Evolutionary conservation across 257 asterid species (phyloP), one percentile per base, ranked within the genome.

Genomic region (Solanum pimpinellifolium): DNA sequence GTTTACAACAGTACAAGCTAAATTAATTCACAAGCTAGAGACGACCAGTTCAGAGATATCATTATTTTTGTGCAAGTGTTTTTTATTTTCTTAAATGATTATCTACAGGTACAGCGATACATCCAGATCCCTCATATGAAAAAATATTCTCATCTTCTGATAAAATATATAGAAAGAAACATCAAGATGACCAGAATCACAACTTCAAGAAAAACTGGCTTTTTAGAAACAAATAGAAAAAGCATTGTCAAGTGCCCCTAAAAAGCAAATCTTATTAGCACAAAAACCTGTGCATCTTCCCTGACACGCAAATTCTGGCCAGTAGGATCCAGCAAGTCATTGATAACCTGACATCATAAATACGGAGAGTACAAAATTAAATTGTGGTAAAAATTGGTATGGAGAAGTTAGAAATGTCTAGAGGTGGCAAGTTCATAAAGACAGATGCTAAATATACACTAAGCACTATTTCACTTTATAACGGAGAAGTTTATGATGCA

Each of bases 261-360:
- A 31, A 81, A 81, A 41, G n/a, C 9, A 80, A 41, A 70, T 86
- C 41, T 81, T 86, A 29, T 49, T 74, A 72, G 87, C 60, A 75
- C 21, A 86, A 72, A 90, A 84, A 97, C 99, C 99, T 97, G 99
- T 25, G 95, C 95, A 91, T 97, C 99, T 91, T 97, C 99, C 91
- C 99, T 93, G 88, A 97, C 96, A 49, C 99, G 99, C 92, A 97
- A 93, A 92, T 97, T 95, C 89, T 97, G 99, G 88, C 99, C 99
- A 88, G 98, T 96, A 75, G 99, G 99, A 88, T 97, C 99, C 91
- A 97, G 95, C 93, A 97, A 92, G 92, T 96, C 99, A 90, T 97
- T 97, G 69, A 97, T 94, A 91, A 97, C 98, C 99, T 97, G 93
- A 86, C 80, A 90, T 87, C 65, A 89, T 72, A 74, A 68, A 81